Base-by-base conservation (phyloP, 2,329 filamentous ascomycete genomes). In the Emergomyces africanus region DNA sequence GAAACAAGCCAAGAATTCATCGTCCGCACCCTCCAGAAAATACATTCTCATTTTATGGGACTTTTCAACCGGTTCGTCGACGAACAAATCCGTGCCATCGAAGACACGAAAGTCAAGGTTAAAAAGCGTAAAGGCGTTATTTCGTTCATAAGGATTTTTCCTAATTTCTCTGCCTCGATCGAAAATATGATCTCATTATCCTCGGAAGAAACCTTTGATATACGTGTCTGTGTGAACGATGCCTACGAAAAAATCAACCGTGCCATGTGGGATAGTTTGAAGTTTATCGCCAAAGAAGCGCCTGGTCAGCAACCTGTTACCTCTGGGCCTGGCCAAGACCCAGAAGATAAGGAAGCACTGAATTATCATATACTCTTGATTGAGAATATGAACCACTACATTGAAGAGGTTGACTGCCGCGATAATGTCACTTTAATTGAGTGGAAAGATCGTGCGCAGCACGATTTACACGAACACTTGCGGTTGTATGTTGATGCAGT, bases 121-220 rank as follows among this genome's bases (percentile, higher is more conserved):
- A 96, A 96, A 79, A 97, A 97, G 79, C 87, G 94, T 65, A 96
- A 95, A 76, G 92, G 94, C 12, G 89, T 99, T 59, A 96, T 97
- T 67, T 86, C 86, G 18, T 97, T 97, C 72, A 92, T 97, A 78
- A 88, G 89, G 64, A 87, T 92, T 46, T 97, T 97, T 78, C 94
- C 92, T 0, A 79, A 86, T 61, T 96, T 96, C 74, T 85, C 85
- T n/a, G 75, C 83, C 0, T 85, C 88, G 0, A 83, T 96, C 1
- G 91, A 96, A 74, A 90, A 86, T 68, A 91, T 95, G 83, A 80
- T 96, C 53, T 75, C 80, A 0, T 78, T 79, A 20, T 65, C 68
- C 1, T 66, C 67, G 23, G 79, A 85, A 18, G 78, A 82, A 15
- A 78, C 81, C 48, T 79, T 84, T 28, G 84, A 87, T 59, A 82